phyloP scores from a whole-genome alignment of 176 grass and related monocot genomes.

The Metroxylon sagu region DNA sequence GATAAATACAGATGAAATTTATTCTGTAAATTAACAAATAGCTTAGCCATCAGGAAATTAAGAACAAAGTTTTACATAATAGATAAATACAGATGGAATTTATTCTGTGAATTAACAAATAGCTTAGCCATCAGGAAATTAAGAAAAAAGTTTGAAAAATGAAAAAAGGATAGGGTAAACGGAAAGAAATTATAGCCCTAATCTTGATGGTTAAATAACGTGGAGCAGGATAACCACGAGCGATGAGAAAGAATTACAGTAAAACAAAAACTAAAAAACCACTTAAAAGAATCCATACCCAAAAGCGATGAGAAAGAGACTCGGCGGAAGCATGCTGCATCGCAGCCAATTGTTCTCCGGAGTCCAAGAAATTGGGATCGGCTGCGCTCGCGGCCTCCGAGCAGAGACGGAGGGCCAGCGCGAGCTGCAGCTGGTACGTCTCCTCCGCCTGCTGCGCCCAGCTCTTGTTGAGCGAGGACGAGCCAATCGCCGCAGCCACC shows the following conservation, averaged over 20 bases:
- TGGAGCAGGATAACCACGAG: constrained; percentile 49
- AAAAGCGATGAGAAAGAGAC: constrained; percentile 82
- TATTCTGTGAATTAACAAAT: no score
- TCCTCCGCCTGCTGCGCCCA: constrained; percentile 99
- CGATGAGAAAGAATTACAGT: constrained; percentile 42
- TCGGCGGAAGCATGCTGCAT: constrained; percentile 28
- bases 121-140: no score
- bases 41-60: no score
- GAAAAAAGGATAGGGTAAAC: no score
- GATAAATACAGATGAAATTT: no score
- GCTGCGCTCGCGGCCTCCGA: constrained; percentile 56
- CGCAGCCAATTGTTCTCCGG: constrained; percentile 3
- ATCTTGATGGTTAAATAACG: no score
- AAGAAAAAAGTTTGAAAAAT: no score
- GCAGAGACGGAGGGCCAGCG: constrained; percentile 83
- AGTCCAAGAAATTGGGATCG: constrained; percentile 72
- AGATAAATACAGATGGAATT: no score
- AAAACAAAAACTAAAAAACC: no score
- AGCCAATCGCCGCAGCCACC: background rate
- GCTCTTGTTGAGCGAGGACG: constrained; percentile 56
- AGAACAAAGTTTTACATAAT: no score
- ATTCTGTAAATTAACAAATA: no score
- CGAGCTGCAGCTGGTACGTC: constrained; percentile 92
- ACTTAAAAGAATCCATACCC: constrained; percentile 26
- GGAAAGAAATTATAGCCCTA: no score